These are phyloP conservation scores for Coccomyxa sp. DNA, from an alignment of 139 green algal genomes.

Conservation along the genomic window DNA sequence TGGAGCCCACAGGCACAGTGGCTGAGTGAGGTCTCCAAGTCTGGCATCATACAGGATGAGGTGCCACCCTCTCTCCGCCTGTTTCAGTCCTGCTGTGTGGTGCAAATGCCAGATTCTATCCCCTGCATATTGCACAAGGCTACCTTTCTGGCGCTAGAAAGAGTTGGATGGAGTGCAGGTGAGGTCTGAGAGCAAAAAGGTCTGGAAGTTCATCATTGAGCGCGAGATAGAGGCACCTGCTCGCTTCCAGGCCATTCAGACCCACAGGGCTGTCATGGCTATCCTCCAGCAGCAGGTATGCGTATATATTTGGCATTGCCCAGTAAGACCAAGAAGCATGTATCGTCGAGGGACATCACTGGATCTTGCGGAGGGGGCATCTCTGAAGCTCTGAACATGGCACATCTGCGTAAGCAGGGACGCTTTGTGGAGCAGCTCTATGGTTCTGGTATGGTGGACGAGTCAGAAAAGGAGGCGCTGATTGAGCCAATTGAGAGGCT, in stretches of 20 bases:
- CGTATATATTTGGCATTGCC: too few relatives aligned
- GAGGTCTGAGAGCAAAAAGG: slow-evolving; percentile 22
- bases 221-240: slow-evolving; percentile 76
- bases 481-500: slow-evolving; percentile 16
- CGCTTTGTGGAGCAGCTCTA: slow-evolving; percentile 68
- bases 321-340: too few relatives aligned
- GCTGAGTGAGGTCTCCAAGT: slow-evolving; percentile 18
- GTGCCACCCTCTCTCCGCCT: not conserved
- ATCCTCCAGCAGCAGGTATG: slow-evolving; percentile 30
- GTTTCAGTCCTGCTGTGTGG: not conserved
- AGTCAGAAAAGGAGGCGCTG: slow-evolving; percentile 52
- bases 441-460: slow-evolving; percentile 59
- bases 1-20: slow-evolving; percentile 51
- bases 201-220: slow-evolving; percentile 75
- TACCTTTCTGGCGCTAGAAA: too few relatives aligned
- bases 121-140: not conserved
- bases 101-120: not conserved
- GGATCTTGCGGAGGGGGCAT: not conserved
- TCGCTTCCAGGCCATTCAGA: slow-evolving; percentile 56
- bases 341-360: too few relatives aligned
- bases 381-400: not conserved
- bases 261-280: slow-evolving; percentile 38
- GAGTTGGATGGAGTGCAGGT: slow-evolving; percentile 6
- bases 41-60: slow-evolving; percentile 14
- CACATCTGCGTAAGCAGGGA: slow-evolving; percentile 26